These are phyloP conservation scores for Cenococcum geophilum DNA, from an alignment of 495 filamentous ascomycete species.

Conservation along the genomic window DNA sequence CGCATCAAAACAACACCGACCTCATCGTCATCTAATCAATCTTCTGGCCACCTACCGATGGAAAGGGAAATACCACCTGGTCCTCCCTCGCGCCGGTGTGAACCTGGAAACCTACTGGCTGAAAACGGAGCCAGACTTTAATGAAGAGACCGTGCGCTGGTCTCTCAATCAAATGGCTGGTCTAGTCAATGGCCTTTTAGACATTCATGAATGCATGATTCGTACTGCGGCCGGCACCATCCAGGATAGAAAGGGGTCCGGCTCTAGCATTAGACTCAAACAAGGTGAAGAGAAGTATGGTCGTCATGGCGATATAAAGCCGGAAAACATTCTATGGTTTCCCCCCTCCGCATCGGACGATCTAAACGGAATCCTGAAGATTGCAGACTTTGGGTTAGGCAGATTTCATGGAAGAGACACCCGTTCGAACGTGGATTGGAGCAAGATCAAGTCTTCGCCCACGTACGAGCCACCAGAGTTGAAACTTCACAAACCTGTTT, in stretches of 20 bases:
- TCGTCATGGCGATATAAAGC: constrained; percentile 8
- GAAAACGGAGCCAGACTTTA: background rate
- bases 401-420: constrained; percentile 10
- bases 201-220: constrained; percentile 5
- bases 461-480: constrained; percentile 21
- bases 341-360: background rate
- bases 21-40: constrained; percentile 6
- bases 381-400: constrained; percentile 14
- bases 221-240: background rate
- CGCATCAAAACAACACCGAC: background rate
- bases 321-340: constrained; percentile 6
- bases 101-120: constrained; percentile 14
- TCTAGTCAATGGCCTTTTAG: constrained; percentile 5
- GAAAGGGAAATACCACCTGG: constrained; percentile 11
- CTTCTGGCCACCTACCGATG: constrained; percentile 17
- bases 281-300: constrained; percentile 6
- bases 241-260: constrained; percentile 1
- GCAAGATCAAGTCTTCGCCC: background rate
- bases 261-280: background rate
- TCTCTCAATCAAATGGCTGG: constrained; percentile 14
- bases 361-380: constrained; percentile 2
- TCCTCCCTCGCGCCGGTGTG: constrained; percentile 17
- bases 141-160: constrained; percentile 6
- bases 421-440: constrained; percentile 3
- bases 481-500: constrained; percentile 6